Base-by-base conservation (phyloP, 345 rosid genomes). In the Raphanus sativus region DNA sequence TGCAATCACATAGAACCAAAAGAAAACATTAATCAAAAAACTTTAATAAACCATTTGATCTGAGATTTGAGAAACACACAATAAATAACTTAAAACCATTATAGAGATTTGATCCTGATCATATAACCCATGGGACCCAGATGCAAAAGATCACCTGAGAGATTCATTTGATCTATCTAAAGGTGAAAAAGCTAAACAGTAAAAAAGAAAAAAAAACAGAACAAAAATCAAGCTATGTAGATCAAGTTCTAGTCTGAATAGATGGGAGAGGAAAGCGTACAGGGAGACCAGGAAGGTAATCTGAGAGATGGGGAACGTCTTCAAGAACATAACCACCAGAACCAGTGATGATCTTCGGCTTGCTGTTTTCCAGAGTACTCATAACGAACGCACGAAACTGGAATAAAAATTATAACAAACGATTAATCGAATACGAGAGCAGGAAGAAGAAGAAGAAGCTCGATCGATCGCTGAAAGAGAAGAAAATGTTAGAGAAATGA, bases 221-320 rank as follows among this genome's bases (percentile, higher is more conserved):
- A n/a, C n/a, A n/a, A n/a, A n/a, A n/a, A n/a, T n/a, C n/a, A n/a
- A n/a, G n/a, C n/a, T n/a, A n/a, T n/a, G n/a, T n/a, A n/a, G n/a
- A n/a, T n/a, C n/a, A n/a, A n/a, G n/a, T n/a, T n/a, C n/a, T n/a
- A n/a, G n/a, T n/a, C n/a, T n/a, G n/a, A n/a, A n/a, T n/a, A n/a
- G n/a, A n/a, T n/a, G n/a, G n/a, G n/a, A n/a, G n/a, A n/a, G 55
- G 17, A 9, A 2, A 65, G 67, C 62, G n/a, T 84, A 92, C 98
- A 34, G 87, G 82, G 65, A 93, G 92, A 84, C 63, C 77, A 1
- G 84, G 81, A 84, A 90, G 79, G 84, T 87, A 93, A 84, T 93
- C 98, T 28, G 83, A 63, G 58, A 89, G 77, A 68, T 91, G 97
- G 79, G 92, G 92, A 64, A 91, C 88, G 50, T 91, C 94, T 80